phyloP scores from a whole-genome alignment of 2,329 filamentous ascomycete species.

The Colletotrichum falcatum region DNA sequence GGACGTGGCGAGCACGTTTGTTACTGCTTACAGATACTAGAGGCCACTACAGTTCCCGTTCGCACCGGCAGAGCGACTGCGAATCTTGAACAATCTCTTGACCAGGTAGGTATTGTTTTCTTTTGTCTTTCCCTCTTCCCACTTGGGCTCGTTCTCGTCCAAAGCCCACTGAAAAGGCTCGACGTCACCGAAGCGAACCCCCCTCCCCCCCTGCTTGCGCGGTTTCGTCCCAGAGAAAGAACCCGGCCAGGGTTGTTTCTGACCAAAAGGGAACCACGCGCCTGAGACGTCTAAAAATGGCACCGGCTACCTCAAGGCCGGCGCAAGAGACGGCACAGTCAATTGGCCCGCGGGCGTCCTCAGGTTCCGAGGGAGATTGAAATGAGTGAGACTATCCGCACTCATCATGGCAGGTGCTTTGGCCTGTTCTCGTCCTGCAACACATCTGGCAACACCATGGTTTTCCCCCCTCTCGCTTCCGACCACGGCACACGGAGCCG shows the following conservation, averaged over 20 bases:
- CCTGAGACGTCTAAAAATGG: slow-evolving; percentile 39
- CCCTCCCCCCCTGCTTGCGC: slow-evolving; percentile 9
- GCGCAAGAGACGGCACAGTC: background rate
- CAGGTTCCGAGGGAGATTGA: background rate
- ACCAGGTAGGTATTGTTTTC: too few relatives aligned
- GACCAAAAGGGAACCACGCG: slow-evolving; percentile 20
- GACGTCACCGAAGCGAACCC: slow-evolving; percentile 30
- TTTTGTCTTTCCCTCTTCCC: background rate
- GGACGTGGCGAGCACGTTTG: slow-evolving; percentile 16
- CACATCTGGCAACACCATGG: slow-evolving; percentile 32
- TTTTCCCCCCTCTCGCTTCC: slow-evolving; percentile 9
- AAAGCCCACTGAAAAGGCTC: slow-evolving; percentile 23
- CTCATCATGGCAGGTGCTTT: slow-evolving; percentile 12
- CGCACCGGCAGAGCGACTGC: slow-evolving; percentile 6
- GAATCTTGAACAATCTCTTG: slow-evolving; percentile 4
- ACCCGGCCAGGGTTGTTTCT: slow-evolving; percentile 14
- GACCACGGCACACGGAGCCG: slow-evolving; percentile 21
- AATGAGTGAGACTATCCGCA: background rate
- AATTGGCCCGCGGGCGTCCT: background rate
- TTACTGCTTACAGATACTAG: too few relatives aligned
- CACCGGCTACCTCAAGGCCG: slow-evolving; percentile 1
- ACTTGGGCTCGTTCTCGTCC: background rate
- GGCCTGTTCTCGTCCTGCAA: slow-evolving; percentile 25
- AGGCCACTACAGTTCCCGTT: slow-evolving; percentile 13
- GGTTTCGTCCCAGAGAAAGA: slow-evolving; percentile 26